Percentiles rank a stretch among this genome's conserved stretches.
These are phyloP conservation scores for Colletotrichum sp. DNA, from an alignment of 2,329 filamentous ascomycete genomes.

Conservation along the genomic window DNA sequence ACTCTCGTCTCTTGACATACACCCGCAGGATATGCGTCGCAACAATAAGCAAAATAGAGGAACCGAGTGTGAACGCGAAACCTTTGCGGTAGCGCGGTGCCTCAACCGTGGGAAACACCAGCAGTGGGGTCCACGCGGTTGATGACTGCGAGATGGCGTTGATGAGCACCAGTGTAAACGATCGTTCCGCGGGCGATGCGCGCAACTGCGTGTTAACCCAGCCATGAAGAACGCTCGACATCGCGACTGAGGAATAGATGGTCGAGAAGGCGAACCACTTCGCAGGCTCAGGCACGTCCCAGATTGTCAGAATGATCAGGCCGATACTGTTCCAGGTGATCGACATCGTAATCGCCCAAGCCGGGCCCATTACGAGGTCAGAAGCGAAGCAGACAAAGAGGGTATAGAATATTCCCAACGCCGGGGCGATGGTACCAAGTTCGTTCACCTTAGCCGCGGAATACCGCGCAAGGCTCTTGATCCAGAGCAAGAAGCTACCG, in stretches of 20 bases:
- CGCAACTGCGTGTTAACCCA: slow-evolving; percentile 12
- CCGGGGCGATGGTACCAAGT: slow-evolving; percentile 36
- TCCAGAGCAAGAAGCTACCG: slow-evolving; percentile 40
- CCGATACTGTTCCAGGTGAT: slow-evolving; percentile 5
- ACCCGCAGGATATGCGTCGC: background rate
- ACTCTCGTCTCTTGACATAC: slow-evolving; percentile 15
- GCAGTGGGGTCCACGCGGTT: slow-evolving; percentile 60
- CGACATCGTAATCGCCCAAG: slow-evolving; percentile 36
- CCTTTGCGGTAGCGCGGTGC: slow-evolving; percentile 48
- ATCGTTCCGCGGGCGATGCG: slow-evolving; percentile 1
- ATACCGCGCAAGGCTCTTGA: slow-evolving; percentile 46
- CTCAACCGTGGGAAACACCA: slow-evolving; percentile 54
- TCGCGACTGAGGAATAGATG: slow-evolving; percentile 1
- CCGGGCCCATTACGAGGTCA: slow-evolving; percentile 10
- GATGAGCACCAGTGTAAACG: slow-evolving; percentile 13
- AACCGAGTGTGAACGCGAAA: slow-evolving; percentile 40
- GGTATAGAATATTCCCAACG: slow-evolving; percentile 8
- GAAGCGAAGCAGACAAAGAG: slow-evolving; percentile 14
- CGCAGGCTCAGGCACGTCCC: slow-evolving; percentile 60
- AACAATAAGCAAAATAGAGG: background rate
- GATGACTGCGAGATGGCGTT: slow-evolving; percentile 55
- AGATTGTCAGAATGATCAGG: slow-evolving; percentile 52
- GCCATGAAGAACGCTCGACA: slow-evolving; percentile 15
- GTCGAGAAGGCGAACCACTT: slow-evolving; percentile 59
- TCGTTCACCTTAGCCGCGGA: slow-evolving; percentile 55